Conservation (phyloP, 2,329 filamentous ascomycete genomes). For the Penicillium sp. region DNA sequence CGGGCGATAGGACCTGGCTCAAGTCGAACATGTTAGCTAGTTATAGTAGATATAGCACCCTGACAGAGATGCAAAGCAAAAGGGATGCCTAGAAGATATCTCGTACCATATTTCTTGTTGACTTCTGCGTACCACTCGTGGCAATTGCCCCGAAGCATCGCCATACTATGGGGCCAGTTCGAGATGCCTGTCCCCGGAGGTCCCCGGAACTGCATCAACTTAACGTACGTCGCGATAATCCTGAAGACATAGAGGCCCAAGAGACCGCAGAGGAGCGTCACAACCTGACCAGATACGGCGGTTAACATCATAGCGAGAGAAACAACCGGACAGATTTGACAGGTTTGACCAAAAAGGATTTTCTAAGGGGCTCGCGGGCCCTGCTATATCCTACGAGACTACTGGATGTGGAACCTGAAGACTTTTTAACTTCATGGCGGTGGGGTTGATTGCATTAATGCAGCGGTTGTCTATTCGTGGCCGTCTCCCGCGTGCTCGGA, state of each 20-base stretch:
- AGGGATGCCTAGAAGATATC: background rate
- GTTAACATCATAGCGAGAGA: constrained; percentile 1
- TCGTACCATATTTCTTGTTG: constrained; percentile 14
- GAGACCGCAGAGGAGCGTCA: constrained; percentile 4
- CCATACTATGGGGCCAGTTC: constrained; percentile 16
- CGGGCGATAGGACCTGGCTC: constrained; percentile 12
- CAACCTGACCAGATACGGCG: background rate
- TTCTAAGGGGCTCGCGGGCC: background rate
- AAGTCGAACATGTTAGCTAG: constrained; percentile 3
- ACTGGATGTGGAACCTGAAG: background rate
- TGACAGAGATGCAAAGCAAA: background rate
- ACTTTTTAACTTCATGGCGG: background rate
- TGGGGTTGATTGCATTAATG: background rate
- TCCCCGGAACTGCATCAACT: constrained; percentile 9
- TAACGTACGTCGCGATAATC: constrained; percentile 3
- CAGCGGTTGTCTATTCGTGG: too few relatives aligned
- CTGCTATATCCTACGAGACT: too few relatives aligned
- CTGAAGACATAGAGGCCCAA: constrained; percentile 7
- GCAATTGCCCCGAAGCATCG: constrained; percentile 11
- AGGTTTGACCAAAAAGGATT: background rate
- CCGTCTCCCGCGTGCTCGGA: too few relatives aligned
- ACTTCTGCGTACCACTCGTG: constrained; percentile 17
- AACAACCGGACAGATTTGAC: background rate
- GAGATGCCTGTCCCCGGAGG: constrained; percentile 11
- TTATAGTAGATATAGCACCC: background rate